These are phyloP conservation scores for Pichia cephalocereana DNA, from an alignment of 805 yeast genomes.

Conservation along the genomic window DNA sequence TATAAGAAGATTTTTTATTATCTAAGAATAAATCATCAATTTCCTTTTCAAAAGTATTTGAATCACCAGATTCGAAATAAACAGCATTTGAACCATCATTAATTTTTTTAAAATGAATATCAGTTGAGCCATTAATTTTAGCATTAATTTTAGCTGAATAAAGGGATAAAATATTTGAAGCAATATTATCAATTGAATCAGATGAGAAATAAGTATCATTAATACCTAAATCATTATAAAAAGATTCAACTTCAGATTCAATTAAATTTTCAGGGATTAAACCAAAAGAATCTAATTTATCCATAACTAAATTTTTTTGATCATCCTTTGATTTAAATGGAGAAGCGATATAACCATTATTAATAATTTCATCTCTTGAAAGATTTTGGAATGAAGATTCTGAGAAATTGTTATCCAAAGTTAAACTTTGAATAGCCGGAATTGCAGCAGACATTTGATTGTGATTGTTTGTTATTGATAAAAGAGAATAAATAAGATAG, in stretches of 20 bases:
- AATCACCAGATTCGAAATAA: slow-evolving; percentile 64
- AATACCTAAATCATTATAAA: slow-evolving; percentile 78
- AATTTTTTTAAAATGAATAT: slow-evolving; percentile 73
- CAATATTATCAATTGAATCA: slow-evolving; percentile 73
- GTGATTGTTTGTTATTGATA: too few species aligned
- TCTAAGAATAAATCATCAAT: slow-evolving; percentile 81
- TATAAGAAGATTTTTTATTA: slow-evolving; percentile 35
- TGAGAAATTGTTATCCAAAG: slow-evolving; percentile 29
- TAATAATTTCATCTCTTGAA: slow-evolving; percentile 21
- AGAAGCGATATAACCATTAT: slow-evolving; percentile 58
- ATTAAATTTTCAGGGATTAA: slow-evolving; percentile 83
- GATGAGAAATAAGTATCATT: slow-evolving; percentile 88
- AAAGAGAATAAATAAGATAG: too few species aligned
- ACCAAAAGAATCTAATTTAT: slow-evolving; percentile 70
- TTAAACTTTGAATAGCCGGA: slow-evolving; percentile 14
- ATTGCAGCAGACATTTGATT: slow-evolving; percentile 2
- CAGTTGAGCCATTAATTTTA: slow-evolving; percentile 38
- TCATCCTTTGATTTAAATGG: slow-evolving; percentile 73
- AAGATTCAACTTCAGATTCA: slow-evolving; percentile 83
- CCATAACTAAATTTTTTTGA: slow-evolving; percentile 77
- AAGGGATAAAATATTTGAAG: slow-evolving; percentile 75
- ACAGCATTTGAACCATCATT: slow-evolving; percentile 80
- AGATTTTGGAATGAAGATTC: slow-evolving; percentile 27
- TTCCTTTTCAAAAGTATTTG: slow-evolving; percentile 52
- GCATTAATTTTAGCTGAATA: slow-evolving; percentile 93